A percentile compares a stretch with the other conserved stretches of the same genome.
Evolutionary conservation across 2,329 filamentous ascomycete species (phyloP).

Genomic region (Karstenula rhodostoma): DNA sequence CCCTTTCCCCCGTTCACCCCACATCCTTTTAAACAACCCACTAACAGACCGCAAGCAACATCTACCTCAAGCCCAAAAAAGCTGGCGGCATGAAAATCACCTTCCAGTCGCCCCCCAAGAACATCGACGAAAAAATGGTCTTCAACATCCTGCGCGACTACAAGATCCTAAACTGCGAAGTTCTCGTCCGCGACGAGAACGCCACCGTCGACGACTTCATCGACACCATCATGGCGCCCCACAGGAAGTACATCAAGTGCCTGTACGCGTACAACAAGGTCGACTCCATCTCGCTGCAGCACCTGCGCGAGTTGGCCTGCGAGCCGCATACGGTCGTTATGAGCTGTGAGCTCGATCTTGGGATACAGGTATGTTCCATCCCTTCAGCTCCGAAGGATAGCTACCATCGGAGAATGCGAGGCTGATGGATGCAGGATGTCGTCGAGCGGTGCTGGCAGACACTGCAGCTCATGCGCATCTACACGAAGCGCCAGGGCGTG

Average conservation of each 20-base stretch:
- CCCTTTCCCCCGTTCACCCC: not conserved
- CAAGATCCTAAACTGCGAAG: slow-evolving; percentile 97
- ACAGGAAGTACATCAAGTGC: slow-evolving; percentile 93
- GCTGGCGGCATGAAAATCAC: slow-evolving; percentile 99
- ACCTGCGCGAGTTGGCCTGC: slow-evolving; percentile 87
- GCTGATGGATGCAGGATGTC: slow-evolving; percentile 66
- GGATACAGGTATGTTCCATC: slow-evolving; percentile 66
- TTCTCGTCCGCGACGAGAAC: slow-evolving; percentile 92
- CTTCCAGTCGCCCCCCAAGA: slow-evolving; percentile 87
- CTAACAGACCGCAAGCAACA: slow-evolving; percentile 70
- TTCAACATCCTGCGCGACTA: slow-evolving; percentile 98
- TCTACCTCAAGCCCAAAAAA: slow-evolving; percentile 95
- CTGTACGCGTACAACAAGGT: slow-evolving; percentile 99
- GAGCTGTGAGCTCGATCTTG: slow-evolving; percentile 95
- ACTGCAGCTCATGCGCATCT: slow-evolving; percentile 86
- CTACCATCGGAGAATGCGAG: not conserved
- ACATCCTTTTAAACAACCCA: not conserved
- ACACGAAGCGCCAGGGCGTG: slow-evolving; percentile 92
- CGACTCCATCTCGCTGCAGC: slow-evolving; percentile 91
- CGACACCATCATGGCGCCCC: slow-evolving; percentile 99
- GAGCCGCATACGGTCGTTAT: slow-evolving; percentile 96
- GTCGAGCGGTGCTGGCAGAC: slow-evolving; percentile 96
- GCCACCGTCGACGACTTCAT: slow-evolving; percentile 97
- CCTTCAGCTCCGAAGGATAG: not conserved
- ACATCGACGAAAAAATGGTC: slow-evolving; percentile 96